phyloP scores from a whole-genome alignment of 108 stramenopile species.

The Nannochloropsis gaditana region DNA sequence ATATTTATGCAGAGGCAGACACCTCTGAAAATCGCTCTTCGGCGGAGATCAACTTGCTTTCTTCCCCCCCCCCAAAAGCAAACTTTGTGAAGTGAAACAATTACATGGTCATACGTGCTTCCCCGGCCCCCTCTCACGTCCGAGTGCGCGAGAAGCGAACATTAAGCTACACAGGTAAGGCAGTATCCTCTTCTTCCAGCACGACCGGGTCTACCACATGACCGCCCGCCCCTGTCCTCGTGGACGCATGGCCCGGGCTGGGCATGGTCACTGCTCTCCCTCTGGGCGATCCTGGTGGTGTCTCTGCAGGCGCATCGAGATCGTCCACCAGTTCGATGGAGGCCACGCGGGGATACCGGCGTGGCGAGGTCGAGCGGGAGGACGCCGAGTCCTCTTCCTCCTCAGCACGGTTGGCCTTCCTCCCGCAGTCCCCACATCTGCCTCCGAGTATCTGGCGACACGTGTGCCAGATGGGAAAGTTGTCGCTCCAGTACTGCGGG shows the following conservation, averaged over 20 bases:
- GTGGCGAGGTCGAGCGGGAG: background rate
- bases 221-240: background rate
- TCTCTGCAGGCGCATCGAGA: background rate
- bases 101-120: too few relatives aligned
- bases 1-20: too few relatives aligned
- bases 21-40: too few relatives aligned
- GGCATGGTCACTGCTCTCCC: too few relatives aligned
- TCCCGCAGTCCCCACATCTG: background rate
- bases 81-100: too few relatives aligned
- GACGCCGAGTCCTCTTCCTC: background rate
- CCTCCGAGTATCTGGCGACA: background rate
- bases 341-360: background rate
- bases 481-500: conserved; percentile 27
- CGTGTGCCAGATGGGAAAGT: background rate
- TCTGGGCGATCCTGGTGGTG: too few relatives aligned
- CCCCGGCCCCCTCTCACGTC: too few relatives aligned
- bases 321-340: conserved; percentile 4
- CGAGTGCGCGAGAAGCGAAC: too few relatives aligned
- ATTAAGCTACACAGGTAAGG: background rate
- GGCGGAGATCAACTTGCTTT: too few relatives aligned
- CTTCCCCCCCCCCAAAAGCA: too few relatives aligned
- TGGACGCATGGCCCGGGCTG: too few relatives aligned
- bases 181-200: background rate
- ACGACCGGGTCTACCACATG: background rate
- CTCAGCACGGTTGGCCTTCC: background rate